A percentile compares a stretch with the other conserved stretches of the same genome.
Evolutionary conservation across 2,329 filamentous ascomycete genomes (phyloP).

Genomic region (Pseudogymnoascus sp.): DNA sequence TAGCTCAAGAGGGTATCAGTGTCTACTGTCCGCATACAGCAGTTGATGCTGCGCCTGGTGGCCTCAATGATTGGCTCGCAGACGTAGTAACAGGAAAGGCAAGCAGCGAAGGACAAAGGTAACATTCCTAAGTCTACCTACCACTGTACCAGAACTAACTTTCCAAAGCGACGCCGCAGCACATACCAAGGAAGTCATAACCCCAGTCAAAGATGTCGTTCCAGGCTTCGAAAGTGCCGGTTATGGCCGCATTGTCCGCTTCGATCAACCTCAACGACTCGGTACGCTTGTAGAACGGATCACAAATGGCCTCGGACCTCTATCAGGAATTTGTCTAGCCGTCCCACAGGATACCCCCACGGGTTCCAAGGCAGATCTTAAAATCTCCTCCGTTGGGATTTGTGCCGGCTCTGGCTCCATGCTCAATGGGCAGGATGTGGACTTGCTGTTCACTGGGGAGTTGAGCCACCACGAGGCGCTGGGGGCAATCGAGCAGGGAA

Average conservation of each 20-base stretch:
- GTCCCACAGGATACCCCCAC: slow-evolving; percentile 23
- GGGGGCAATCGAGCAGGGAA: slow-evolving; percentile 74
- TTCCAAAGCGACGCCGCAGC: background rate
- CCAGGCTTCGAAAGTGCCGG: slow-evolving; percentile 24
- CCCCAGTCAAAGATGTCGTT: slow-evolving; percentile 18
- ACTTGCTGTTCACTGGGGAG: slow-evolving; percentile 85
- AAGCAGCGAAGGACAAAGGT: background rate
- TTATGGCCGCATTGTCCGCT: slow-evolving; percentile 28
- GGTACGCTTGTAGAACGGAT: slow-evolving; percentile 21
- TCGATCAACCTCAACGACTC: slow-evolving; percentile 21
- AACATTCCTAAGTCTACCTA: background rate
- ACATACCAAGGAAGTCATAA: slow-evolving; percentile 22
- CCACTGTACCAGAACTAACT: slow-evolving; percentile 22
- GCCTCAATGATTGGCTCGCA: slow-evolving; percentile 90
- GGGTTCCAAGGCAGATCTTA: slow-evolving; percentile 20
- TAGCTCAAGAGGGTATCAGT: slow-evolving; percentile 80
- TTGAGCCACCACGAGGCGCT: slow-evolving; percentile 89
- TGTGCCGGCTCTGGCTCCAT: slow-evolving; percentile 82
- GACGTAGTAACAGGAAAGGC: slow-evolving; percentile 63
- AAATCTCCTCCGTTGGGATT: slow-evolving; percentile 66
- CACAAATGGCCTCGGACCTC: slow-evolving; percentile 14
- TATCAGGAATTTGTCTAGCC: slow-evolving; percentile 23
- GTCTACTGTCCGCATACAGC: slow-evolving; percentile 96
- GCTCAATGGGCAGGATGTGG: slow-evolving; percentile 61
- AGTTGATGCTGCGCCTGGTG: slow-evolving; percentile 75